A percentile compares a stretch with the other conserved stretches of the same genome.
phyloP scores from a whole-genome alignment of 306 rosid species.

The Gynostemma pentaphyllum region DNA sequence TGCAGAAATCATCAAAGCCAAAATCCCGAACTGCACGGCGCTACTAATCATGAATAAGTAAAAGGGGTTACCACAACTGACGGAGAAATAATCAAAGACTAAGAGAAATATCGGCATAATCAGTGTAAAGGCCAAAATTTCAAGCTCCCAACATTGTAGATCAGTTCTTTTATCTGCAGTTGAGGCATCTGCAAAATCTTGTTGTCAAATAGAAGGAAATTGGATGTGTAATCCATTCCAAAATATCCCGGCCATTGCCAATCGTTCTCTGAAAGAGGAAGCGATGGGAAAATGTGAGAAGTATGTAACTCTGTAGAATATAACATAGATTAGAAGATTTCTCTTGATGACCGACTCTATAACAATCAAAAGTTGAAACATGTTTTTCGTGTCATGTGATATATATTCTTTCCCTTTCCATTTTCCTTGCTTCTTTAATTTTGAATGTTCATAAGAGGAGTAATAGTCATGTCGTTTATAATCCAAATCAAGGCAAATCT shows the following conservation, averaged over 20 bases:
- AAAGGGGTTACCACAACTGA: not conserved
- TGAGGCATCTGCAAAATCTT: not conserved
- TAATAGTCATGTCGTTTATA: not conserved
- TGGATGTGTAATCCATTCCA: not conserved
- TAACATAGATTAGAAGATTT: not conserved
- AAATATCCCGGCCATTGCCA: not conserved
- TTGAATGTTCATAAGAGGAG: not conserved
- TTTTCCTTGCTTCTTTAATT: not conserved
- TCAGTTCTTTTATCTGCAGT: not conserved
- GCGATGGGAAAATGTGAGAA: not conserved
- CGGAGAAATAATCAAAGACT: not conserved
- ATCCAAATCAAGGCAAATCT: not conserved
- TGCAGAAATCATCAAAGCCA: slow-evolving; percentile 69
- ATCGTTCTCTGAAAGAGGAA: not conserved
- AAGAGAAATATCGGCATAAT: not conserved
- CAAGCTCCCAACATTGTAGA: not conserved
- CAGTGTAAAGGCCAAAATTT: not conserved
- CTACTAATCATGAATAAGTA: slow-evolving; percentile 18
- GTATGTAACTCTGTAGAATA: slow-evolving; percentile 11
- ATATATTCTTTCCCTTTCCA: not conserved
- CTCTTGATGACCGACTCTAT: not conserved
- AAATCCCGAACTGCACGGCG: slow-evolving; percentile 69
- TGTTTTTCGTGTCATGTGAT: not conserved
- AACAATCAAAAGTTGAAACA: not conserved
- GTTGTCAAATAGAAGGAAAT: not conserved